Evolutionary conservation across 371 early-diverging fungal genomes (phyloP).

Genomic region (Capillidium heterosporum): DNA sequence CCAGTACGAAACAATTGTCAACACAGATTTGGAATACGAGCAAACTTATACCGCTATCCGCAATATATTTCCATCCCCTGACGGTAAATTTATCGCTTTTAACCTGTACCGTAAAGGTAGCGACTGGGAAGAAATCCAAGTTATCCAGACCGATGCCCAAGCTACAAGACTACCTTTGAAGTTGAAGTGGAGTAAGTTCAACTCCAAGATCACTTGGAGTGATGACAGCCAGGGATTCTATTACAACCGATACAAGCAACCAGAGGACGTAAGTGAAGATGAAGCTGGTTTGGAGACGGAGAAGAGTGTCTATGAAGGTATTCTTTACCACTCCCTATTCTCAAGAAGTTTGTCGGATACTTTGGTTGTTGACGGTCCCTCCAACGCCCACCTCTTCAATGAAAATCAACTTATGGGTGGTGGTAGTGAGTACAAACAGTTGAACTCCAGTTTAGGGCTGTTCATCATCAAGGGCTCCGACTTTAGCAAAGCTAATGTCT

Average conservation of each 20-base stretch:
- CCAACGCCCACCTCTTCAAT: constrained; percentile 8
- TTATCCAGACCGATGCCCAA: constrained; percentile 11
- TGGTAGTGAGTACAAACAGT: constrained; percentile 21
- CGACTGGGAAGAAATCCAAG: constrained; percentile 40
- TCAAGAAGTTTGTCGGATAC: constrained; percentile 19
- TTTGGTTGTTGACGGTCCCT: constrained; percentile 25
- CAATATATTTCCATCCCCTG: constrained; percentile 26
- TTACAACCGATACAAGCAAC: constrained; percentile 13
- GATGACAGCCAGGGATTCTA: constrained; percentile 43
- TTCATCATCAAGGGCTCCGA: constrained; percentile 12
- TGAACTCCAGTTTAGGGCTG: neutral
- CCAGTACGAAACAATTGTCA: neutral
- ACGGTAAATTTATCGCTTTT: constrained; percentile 19
- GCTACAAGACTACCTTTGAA: constrained; percentile 10
- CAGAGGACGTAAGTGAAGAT: neutral
- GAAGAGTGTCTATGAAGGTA: neutral
- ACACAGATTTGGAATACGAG: neutral
- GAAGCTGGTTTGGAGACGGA: neutral
- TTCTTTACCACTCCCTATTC: neutral
- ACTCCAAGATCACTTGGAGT: constrained; percentile 22
- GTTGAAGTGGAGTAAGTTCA: constrained; percentile 33
- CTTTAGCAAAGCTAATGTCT: constrained; percentile 26
- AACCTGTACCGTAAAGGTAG: constrained; percentile 28
- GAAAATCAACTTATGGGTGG: constrained; percentile 13
- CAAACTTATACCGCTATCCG: constrained; percentile 2